These are phyloP conservation scores for Larix kaempferi DNA, from an alignment of 75 land plant species.

Conservation along the genomic window DNA sequence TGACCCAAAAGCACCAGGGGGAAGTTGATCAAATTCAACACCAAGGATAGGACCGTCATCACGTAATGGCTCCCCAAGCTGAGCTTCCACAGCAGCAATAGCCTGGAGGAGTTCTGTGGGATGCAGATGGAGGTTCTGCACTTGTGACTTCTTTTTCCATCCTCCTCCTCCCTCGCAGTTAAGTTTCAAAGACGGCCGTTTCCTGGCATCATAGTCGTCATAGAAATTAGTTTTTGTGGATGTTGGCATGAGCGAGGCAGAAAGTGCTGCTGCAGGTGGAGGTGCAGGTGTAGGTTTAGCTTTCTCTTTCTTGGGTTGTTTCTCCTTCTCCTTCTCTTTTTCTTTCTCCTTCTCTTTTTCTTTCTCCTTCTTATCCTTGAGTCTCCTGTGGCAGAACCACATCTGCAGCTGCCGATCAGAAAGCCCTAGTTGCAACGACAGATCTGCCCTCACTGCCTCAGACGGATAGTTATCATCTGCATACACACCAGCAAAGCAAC, in stretches of 20 bases:
- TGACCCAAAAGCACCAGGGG: constrained; percentile 84
- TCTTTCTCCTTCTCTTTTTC: constrained; percentile 13
- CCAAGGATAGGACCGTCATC: constrained; percentile 94
- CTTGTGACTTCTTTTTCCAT: constrained; percentile 25
- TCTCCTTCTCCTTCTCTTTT: constrained; percentile 6
- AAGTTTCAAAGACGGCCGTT: not conserved
- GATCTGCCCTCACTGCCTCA: constrained; percentile 63
- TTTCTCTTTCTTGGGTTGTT: constrained; percentile 15
- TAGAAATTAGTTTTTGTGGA: constrained; percentile 5
- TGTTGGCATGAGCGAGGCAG: not conserved
- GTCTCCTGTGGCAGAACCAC: constrained; percentile 99
- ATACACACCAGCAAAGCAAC: constrained; percentile 7
- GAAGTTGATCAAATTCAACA: constrained; percentile 87
- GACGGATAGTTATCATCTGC: constrained; percentile 86
- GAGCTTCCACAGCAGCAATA: constrained; percentile 74
- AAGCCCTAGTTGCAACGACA: constrained; percentile 65
- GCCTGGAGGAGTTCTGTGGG: constrained; percentile 36
- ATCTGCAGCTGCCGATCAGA: constrained; percentile 96
- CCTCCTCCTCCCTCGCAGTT: not conserved
- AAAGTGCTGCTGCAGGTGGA: not conserved
- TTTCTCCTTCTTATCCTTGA: constrained; percentile 74
- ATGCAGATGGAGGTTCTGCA: constrained; percentile 13
- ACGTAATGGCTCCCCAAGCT: constrained; percentile 88
- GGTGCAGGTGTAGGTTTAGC: constrained; percentile 12
- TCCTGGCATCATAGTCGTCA: constrained; percentile 2